Evolutionary conservation across 129 eudicot species (phyloP), one percentile per base, ranked within the genome.

Genomic region (Flaveria trinervia): DNA sequence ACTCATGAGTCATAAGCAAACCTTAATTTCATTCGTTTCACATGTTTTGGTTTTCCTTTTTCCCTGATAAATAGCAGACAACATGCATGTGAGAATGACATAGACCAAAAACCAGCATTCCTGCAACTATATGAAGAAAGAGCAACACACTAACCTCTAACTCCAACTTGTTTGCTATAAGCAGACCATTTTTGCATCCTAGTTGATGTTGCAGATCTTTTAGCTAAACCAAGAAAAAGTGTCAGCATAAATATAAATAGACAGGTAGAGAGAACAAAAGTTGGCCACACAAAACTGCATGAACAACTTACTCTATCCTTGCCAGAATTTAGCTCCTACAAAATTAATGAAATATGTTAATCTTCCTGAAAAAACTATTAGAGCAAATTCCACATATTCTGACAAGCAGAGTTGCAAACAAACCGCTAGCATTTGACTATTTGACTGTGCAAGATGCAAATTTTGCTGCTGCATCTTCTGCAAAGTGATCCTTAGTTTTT

Each of bases 391-490:
- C 70, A 43, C 12, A 50, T 6, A 52, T 22, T 46, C 54, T 30
- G 75, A 50, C 14, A 62, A 73, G 56, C 67, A 33, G 4, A 33
- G 7, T 4, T 33, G 39, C 39, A 77, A 44, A 88, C 93, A 65
- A 65, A 90, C 96, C 88, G 76, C 83, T 46, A 86, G 85, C 81
- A 90, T 62, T 25, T 86, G 89, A 78, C 89, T 78, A 73, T 90
- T 84, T 18, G 89, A 73, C 72, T 79, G 87, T 9, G 93, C 96
- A 68, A 90, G 86, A 61, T 86, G 91, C 67, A 80, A 41, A 83
- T 90, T 90, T 83, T 90, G 92, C 65, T 79, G 83, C 77, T 86
- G 92, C 90, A 85, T 79, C 83, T 85, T 88, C 78, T 84, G 90
- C 80, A 88, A 79, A 74, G 78, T 88, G 43, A 88, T 71, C 74